These are phyloP conservation scores for Apophysomyces ossiformis DNA, from an alignment of 371 early-diverging fungal species.

Conservation along the genomic window DNA sequence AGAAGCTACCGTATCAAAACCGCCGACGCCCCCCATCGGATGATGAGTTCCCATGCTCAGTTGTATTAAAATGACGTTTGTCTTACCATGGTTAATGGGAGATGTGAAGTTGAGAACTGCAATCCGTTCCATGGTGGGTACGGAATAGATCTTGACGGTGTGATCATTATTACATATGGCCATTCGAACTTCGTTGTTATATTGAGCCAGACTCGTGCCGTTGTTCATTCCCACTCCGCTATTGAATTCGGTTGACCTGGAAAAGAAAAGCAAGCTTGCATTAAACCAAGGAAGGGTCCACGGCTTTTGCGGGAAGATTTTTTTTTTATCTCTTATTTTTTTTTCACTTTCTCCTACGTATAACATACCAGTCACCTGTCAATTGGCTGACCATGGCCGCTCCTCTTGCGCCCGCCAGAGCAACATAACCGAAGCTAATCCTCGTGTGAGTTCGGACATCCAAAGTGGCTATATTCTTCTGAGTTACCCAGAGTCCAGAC, in stretches of 20 bases:
- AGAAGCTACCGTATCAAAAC: conserved; percentile 42
- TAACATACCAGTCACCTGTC: conserved; percentile 19
- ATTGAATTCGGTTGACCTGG: conserved; percentile 19
- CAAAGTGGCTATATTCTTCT: not conserved
- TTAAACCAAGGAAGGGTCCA: no score
- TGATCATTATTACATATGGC: conserved; percentile 92
- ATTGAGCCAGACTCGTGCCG: conserved; percentile 19
- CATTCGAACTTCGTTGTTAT: conserved; percentile 33
- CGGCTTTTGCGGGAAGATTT: no score
- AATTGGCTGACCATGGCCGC: conserved; percentile 23
- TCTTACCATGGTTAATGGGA: conserved; percentile 76
- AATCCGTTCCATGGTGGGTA: conserved; percentile 59
- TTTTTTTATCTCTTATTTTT: no score
- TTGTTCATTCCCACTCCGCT: conserved; percentile 29
- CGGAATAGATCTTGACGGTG: conserved; percentile 36
- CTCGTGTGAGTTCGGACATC: not conserved
- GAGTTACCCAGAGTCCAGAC: conserved; percentile 25
- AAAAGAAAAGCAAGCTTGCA: not conserved
- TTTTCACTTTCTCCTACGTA: not conserved
- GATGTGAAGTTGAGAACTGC: conserved; percentile 71
- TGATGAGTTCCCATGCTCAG: no score
- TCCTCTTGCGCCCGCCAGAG: conserved; percentile 28
- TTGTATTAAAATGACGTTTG: not conserved
- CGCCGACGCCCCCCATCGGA: no score
- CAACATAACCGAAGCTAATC: conserved; percentile 24